These are phyloP conservation scores for Kuraishia ogatae DNA, from an alignment of 805 yeast genomes.

Conservation along the genomic window DNA sequence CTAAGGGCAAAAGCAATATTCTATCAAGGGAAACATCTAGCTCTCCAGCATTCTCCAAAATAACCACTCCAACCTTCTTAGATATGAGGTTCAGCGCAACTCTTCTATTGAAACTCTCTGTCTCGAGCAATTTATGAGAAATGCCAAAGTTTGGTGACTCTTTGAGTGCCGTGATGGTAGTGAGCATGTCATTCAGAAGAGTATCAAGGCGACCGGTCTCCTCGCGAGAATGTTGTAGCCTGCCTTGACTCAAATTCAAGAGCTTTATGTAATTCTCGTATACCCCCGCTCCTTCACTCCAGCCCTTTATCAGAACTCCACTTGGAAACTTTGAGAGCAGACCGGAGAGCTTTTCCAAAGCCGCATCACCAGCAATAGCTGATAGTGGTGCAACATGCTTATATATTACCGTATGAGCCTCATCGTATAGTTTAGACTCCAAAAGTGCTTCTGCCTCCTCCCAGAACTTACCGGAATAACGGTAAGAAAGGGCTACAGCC, in stretches of 20 bases:
- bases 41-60: conserved; percentile 1
- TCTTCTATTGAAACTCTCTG: conserved; percentile 23
- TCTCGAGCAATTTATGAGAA: neutral
- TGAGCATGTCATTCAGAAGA: conserved; percentile 30
- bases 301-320: conserved; percentile 30
- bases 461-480: conserved; percentile 40
- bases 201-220: conserved; percentile 10
- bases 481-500: conserved; percentile 52
- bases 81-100: conserved; percentile 49
- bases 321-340: conserved; percentile 36
- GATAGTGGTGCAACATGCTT: conserved; percentile 64
- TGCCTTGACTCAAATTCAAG: conserved; percentile 4
- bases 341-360: conserved; percentile 17
- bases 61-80: conserved; percentile 31
- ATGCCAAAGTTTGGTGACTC: conserved; percentile 7
- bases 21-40: conserved; percentile 20
- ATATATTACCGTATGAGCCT: conserved; percentile 55
- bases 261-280: conserved; percentile 41
- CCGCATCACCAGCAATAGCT: conserved; percentile 38
- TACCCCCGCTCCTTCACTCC: conserved; percentile 52
- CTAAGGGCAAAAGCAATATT: conserved; percentile 30
- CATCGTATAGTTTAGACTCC: conserved; percentile 47
- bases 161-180: conserved; percentile 34
- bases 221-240: neutral
- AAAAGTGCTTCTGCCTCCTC: conserved; percentile 55